A percentile compares a stretch with the other conserved stretches of the same genome.
Conservation (phyloP, 192 early-diverging fungal genomes). For the Mortierella claussenii region DNA sequence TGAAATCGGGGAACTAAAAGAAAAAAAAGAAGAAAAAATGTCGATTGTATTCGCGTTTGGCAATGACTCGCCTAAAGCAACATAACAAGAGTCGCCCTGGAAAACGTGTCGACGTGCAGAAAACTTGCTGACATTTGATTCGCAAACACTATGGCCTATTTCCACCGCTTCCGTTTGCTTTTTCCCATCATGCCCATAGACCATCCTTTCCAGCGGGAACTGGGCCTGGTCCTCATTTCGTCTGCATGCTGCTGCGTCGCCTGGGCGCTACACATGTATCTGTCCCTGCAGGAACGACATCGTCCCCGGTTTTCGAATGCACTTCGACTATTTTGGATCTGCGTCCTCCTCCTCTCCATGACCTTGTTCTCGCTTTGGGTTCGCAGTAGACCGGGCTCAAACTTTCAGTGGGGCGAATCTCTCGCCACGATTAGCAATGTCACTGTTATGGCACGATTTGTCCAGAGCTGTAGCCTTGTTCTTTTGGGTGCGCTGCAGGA, state of each 20-base stretch:
- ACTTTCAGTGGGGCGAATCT: background rate
- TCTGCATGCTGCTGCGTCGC: slow-evolving; percentile 25
- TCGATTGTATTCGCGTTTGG: too few species aligned
- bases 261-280: slow-evolving; percentile 20
- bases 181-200: background rate
- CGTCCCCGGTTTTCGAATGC: slow-evolving; percentile 16
- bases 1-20: background rate
- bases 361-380: slow-evolving; percentile 25
- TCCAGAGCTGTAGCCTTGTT: slow-evolving; percentile 14
- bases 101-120: too few species aligned
- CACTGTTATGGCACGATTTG: slow-evolving; percentile 22
- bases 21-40: background rate
- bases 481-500: slow-evolving; percentile 16
- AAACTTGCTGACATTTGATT: too few species aligned
- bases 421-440: background rate
- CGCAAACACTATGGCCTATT: background rate
- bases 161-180: background rate
- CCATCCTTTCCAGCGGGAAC: background rate
- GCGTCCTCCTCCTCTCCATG: slow-evolving; percentile 21
- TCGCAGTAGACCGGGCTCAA: background rate
- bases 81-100: background rate
- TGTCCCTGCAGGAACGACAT: slow-evolving; percentile 24
- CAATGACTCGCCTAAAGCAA: too few species aligned
- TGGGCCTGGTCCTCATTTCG: slow-evolving; percentile 21
- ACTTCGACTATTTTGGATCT: slow-evolving; percentile 32